These are phyloP conservation scores for Gamarada debralockiae DNA, from an alignment of 495 filamentous ascomycete species.

Conservation along the genomic window DNA sequence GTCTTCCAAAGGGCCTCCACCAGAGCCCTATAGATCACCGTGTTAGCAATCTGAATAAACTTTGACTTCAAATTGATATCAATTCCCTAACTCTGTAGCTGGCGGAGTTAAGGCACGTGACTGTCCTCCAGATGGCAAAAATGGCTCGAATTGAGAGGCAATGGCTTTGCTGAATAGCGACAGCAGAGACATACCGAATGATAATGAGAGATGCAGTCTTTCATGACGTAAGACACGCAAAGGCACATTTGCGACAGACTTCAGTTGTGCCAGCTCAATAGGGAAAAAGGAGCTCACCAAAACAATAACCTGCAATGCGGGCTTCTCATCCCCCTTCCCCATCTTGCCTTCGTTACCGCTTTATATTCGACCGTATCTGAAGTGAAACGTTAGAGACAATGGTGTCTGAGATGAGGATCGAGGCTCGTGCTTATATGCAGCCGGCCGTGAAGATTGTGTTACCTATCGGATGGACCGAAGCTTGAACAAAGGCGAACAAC, in stretches of 20 bases:
- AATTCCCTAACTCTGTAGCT: not conserved
- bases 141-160: not conserved
- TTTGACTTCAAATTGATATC: not conserved
- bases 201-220: not conserved
- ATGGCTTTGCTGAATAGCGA: not conserved
- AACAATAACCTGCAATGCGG: conserved; percentile 75
- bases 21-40: conserved; percentile 62
- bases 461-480: no score
- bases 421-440: no score
- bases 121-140: not conserved
- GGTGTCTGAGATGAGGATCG: no score
- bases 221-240: conserved; percentile 5
- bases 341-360: not conserved
- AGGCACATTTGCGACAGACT: not conserved
- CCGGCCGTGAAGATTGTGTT: no score
- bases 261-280: not conserved
- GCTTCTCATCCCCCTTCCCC: conserved; percentile 13
- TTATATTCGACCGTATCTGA: no score
- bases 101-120: no score
- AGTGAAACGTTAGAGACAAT: no score
- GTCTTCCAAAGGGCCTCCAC: conserved; percentile 86
- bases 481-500: no score
- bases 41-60: conserved; percentile 2
- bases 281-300: conserved; percentile 54
- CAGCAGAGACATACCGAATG: not conserved